These are phyloP conservation scores for Rhodosporidiobolus odoratus DNA, from an alignment of 768 basidiomycete genomes.

Conservation along the genomic window DNA sequence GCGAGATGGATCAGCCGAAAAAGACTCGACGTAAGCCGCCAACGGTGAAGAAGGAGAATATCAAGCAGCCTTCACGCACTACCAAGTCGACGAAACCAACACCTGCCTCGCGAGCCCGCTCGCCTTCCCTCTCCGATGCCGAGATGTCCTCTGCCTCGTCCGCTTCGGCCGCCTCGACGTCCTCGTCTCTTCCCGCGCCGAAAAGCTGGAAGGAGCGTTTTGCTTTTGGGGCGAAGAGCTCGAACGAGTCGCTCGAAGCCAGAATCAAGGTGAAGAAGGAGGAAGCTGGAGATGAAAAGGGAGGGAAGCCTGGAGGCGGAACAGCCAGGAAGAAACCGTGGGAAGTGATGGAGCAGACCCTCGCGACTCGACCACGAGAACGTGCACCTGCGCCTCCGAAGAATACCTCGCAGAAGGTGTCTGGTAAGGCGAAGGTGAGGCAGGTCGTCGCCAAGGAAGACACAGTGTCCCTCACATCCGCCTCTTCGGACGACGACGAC, in stretches of 20 bases:
- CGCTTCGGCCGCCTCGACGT: not conserved
- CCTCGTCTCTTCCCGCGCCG: not conserved
- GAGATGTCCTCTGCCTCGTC: not conserved
- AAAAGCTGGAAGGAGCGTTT: not conserved
- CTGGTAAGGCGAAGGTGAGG: not conserved
- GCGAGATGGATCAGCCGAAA: no score
- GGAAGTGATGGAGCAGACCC: conserved; percentile 13
- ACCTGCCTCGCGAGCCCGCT: no score
- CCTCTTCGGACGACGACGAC: not conserved
- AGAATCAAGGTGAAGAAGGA: not conserved
- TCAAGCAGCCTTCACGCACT: not conserved
- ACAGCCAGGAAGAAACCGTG: conserved; percentile 18
- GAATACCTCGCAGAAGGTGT: not conserved
- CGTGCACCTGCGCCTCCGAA: not conserved
- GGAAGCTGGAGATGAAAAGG: not conserved
- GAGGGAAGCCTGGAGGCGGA: not conserved
- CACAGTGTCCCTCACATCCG: not conserved
- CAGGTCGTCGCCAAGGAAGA: not conserved
- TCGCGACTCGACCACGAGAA: not conserved
- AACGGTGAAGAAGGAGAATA: not conserved
- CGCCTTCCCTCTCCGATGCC: no score
- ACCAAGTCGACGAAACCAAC: not conserved
- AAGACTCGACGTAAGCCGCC: not conserved
- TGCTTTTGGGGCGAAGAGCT: not conserved
- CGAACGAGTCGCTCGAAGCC: no score